phyloP scores from a whole-genome alignment of 306 rosid genomes.

The Trifolium dubium region DNA sequence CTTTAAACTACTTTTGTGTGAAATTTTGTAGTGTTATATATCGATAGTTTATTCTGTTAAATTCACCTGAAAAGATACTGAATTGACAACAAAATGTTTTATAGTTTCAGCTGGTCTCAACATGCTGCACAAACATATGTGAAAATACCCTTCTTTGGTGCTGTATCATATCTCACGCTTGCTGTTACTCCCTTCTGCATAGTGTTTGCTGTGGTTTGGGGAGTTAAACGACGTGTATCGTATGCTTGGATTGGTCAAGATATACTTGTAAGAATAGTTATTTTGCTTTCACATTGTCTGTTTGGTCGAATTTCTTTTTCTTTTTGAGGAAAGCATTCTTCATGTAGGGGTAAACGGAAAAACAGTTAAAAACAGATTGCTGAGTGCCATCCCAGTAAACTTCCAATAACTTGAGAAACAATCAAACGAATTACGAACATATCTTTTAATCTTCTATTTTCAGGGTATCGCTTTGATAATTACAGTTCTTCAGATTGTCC shows the following conservation, averaged over 20 bases:
- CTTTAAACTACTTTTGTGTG: not conserved
- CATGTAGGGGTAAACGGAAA: too few species aligned
- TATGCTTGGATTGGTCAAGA: conserved; percentile 99
- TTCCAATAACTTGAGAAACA: too few species aligned
- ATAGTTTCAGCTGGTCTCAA: conserved; percentile 95
- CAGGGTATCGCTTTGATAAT: conserved; percentile 91
- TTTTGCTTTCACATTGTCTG: conserved; percentile 19
- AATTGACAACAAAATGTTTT: conserved; percentile 55
- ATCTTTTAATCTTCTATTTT: conserved; percentile 11
- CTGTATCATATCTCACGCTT: conserved; percentile 82
- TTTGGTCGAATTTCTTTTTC: conserved; percentile 30
- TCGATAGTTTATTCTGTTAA: conserved; percentile 7
- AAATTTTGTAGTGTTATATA: conserved; percentile 8
- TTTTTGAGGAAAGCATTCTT: not conserved
- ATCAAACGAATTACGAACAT: conserved; percentile 18
- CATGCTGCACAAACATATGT: conserved; percentile 73
- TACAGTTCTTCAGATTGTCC: conserved; percentile 96
- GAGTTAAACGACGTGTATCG: conserved; percentile 58
- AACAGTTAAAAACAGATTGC: too few species aligned
- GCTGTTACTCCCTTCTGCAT: conserved; percentile 96
- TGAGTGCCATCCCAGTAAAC: too few species aligned
- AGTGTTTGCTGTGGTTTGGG: conserved; percentile 86
- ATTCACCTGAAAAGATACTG: conserved; percentile 24
- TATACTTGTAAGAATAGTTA: conserved; percentile 77
- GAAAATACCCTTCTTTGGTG: conserved; percentile 88